Percentiles rank a stretch among this genome's conserved stretches.
Conservation (phyloP, 2,329 filamentous ascomycete genomes). For the Botryotinia calthae region DNA sequence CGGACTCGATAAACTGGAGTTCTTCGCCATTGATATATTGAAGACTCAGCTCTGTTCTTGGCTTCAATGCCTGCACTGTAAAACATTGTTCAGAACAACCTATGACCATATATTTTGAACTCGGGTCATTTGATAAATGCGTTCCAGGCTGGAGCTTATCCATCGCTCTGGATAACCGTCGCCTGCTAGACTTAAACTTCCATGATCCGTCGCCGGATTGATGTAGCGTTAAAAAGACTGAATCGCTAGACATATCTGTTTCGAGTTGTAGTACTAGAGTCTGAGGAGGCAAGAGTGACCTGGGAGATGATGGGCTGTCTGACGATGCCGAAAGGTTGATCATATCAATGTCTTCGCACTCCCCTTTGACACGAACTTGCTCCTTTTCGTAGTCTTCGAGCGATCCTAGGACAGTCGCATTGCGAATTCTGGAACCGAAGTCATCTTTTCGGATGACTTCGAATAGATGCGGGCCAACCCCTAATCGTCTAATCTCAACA, state of each 20-base stretch:
- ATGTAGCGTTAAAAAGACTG: constrained; percentile 73
- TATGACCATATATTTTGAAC: constrained; percentile 65
- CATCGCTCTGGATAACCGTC: constrained; percentile 51
- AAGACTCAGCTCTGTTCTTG: constrained; percentile 49
- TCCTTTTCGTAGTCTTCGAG: constrained; percentile 41
- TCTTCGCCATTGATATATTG: constrained; percentile 48
- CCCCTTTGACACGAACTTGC: constrained; percentile 40
- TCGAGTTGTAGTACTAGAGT: constrained; percentile 75
- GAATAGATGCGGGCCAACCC: constrained; percentile 65
- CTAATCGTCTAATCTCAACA: constrained; percentile 76
- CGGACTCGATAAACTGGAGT: constrained; percentile 57
- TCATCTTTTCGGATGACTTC: constrained; percentile 76
- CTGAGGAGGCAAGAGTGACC: constrained; percentile 65
- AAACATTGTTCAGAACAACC: constrained; percentile 69
- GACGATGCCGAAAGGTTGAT: background rate
- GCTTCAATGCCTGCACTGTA: constrained; percentile 67
- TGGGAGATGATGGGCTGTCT: background rate
- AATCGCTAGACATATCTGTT: constrained; percentile 51
- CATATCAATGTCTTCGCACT: constrained; percentile 24
- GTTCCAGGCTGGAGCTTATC: constrained; percentile 55
- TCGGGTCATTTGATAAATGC: constrained; percentile 74
- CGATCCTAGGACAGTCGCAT: constrained; percentile 72
- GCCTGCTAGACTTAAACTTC: constrained; percentile 52
- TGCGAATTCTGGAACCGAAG: constrained; percentile 75
- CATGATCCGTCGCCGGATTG: constrained; percentile 44